A percentile compares a stretch with the other conserved stretches of the same genome.
phyloP scores from a whole-genome alignment of 1,284 basidiomycete species.

The Cryptococcus floricola region DNA sequence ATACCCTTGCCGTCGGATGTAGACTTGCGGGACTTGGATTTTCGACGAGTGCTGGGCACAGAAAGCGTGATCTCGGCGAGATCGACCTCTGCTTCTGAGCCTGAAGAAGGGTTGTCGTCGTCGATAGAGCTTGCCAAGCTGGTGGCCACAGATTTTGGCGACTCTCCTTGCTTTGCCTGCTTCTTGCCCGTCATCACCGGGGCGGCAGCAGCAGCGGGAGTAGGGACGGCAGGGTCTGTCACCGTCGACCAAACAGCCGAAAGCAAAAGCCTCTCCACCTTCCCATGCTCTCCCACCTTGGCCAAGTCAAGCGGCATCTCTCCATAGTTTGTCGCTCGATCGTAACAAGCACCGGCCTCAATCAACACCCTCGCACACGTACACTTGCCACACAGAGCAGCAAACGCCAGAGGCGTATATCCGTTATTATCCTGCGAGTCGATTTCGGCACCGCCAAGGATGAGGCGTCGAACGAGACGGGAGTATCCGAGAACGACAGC shows the following conservation, averaged over 20 bases:
- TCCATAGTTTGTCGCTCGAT: constrained; percentile 71
- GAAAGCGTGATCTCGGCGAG: constrained; percentile 7
- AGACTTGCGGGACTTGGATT: constrained; percentile 8
- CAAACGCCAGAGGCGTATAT: constrained; percentile 84
- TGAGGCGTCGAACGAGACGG: constrained; percentile 66
- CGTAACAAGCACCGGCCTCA: constrained; percentile 71
- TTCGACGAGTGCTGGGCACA: constrained; percentile 9
- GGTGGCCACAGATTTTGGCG: constrained; percentile 14
- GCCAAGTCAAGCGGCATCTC: constrained; percentile 76
- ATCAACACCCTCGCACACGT: constrained; percentile 68
- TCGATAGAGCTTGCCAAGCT: constrained; percentile 34
- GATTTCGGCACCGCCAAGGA: constrained; percentile 68
- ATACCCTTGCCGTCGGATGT: not conserved
- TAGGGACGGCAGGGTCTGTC: not conserved
- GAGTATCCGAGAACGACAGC: constrained; percentile 77
- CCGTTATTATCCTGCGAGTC: constrained; percentile 87
- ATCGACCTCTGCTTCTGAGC: constrained; percentile 29
- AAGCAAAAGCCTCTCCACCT: constrained; percentile 50
- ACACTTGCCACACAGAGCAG: constrained; percentile 64
- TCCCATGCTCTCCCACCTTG: constrained; percentile 55
- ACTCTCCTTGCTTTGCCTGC: constrained; percentile 5
- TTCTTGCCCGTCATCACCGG: not conserved
- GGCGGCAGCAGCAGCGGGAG: not conserved
- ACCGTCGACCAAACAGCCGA: constrained; percentile 41
- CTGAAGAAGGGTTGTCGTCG: constrained; percentile 46